Percentiles rank a stretch among this genome's conserved stretches.
These are phyloP conservation scores for Penicillium sclerotigenum DNA, from an alignment of 2,329 filamentous ascomycete genomes.

Conservation along the genomic window DNA sequence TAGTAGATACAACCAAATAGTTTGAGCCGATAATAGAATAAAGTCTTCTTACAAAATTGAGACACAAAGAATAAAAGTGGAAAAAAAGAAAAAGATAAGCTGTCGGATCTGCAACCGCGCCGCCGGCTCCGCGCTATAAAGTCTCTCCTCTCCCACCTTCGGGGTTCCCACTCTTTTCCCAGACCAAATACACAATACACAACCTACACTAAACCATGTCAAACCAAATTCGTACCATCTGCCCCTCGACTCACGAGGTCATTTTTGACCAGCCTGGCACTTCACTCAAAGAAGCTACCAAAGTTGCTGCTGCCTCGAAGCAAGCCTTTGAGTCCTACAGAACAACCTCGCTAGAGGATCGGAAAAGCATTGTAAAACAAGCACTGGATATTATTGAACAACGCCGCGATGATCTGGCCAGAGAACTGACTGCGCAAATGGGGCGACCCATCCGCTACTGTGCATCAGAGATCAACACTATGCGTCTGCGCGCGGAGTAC, in stretches of 20 bases:
- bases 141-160: slow-evolving; percentile 3
- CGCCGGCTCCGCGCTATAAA: slow-evolving; percentile 8
- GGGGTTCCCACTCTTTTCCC: neutral
- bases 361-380: slow-evolving; percentile 76
- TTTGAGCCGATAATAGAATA: neutral
- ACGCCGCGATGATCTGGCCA: slow-evolving; percentile 71
- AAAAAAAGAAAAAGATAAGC: neutral
- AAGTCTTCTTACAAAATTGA: neutral
- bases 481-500: slow-evolving; percentile 76
- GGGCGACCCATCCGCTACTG: slow-evolving; percentile 83
- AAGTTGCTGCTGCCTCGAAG: slow-evolving; percentile 27
- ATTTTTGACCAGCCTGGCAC: slow-evolving; percentile 74
- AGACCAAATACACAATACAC: neutral
- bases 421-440: slow-evolving; percentile 86
- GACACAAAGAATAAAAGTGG: neutral
- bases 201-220: slow-evolving; percentile 17
- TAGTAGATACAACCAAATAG: neutral
- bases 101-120: slow-evolving; percentile 3
- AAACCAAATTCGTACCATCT: slow-evolving; percentile 62
- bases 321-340: slow-evolving; percentile 53
- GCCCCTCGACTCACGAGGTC: slow-evolving; percentile 79
- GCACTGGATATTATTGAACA: slow-evolving; percentile 67
- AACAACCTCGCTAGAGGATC: slow-evolving; percentile 66
- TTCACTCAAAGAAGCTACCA: slow-evolving; percentile 30
- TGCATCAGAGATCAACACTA: slow-evolving; percentile 75